These are phyloP conservation scores for Mycena rebaudengoi DNA, from an alignment of 768 basidiomycete species.

Conservation along the genomic window DNA sequence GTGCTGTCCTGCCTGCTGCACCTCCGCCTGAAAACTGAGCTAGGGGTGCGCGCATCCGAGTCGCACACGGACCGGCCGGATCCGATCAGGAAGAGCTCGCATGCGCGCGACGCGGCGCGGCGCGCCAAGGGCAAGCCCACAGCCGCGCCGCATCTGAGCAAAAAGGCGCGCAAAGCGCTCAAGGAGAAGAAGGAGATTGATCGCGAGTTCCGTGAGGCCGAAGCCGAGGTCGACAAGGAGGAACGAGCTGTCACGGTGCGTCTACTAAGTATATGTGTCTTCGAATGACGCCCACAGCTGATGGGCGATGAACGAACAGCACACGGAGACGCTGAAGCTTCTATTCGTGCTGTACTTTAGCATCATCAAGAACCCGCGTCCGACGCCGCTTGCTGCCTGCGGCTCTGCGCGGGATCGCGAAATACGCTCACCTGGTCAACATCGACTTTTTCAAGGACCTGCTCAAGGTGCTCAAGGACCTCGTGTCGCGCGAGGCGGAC, in stretches of 20 bases:
- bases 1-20: constrained; percentile 86
- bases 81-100: constrained; percentile 47
- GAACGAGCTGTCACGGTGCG: constrained; percentile 84
- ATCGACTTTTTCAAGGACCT: constrained; percentile 98
- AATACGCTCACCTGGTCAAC: constrained; percentile 96
- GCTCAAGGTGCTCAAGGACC: constrained; percentile 82
- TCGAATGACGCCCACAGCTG: constrained; percentile 6
- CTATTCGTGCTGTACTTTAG: constrained; percentile 97
- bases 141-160: constrained; percentile 83
- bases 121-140: constrained; percentile 66
- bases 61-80: constrained; percentile 66
- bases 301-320: constrained; percentile 55
- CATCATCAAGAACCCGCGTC: constrained; percentile 86
- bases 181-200: constrained; percentile 92
- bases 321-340: constrained; percentile 97
- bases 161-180: constrained; percentile 85
- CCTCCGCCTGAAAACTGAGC: constrained; percentile 87
- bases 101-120: constrained; percentile 52
- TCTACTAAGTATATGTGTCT: constrained; percentile 28
- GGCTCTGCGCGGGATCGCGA: constrained; percentile 90
- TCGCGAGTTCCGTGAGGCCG: constrained; percentile 93
- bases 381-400: constrained; percentile 84
- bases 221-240: constrained; percentile 92
- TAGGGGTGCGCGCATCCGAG: constrained; percentile 81
- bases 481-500: constrained; percentile 64